Evolutionary conservation across 148 eudicot genomes (phyloP), one percentile per base, ranked within the genome.

Genomic region (Selenicereus undatus): DNA sequence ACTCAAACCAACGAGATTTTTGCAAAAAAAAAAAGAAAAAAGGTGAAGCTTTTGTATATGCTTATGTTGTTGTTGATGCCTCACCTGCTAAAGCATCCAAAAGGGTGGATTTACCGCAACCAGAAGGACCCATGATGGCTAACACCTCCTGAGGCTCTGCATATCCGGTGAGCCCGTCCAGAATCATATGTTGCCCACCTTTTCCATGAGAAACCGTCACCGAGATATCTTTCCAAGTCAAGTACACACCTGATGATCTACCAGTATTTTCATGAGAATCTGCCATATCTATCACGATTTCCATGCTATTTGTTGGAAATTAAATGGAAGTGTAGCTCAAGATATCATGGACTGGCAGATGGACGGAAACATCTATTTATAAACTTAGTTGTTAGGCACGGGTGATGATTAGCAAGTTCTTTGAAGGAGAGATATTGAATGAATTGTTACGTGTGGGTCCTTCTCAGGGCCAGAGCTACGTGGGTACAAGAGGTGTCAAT

Each of bases 91-190:
- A 81, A 48, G 89, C 79, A 74, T 90, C 92, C 66, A 90, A 82
- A 62, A 90, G 90, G 4, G 92, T 90, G 1, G 90, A 88, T 81
- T 90, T 90, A 18, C 92, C 92, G 69, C 84, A 88, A 22, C 92
- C 92, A 75, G 90, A 90, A 73, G 92, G 92, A 21, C 92, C 90
- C 92, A 90, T 90, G 51, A 90, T 75, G 75, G 92, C 92, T 78
- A 88, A 69, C 9, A 88, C 88, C 85, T 83, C 79, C 1, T 87
- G 89, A 11, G 92, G 92, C 54, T 83, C 60, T 4, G 86, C 90
- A 27, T 68, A 90, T 0, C 90, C 92, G 0, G 82, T 79, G 2
- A 88, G 68, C 14, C 88, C 89, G 32, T 85, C 71, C 70, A 90
- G 75, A 16, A 90, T 85, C 3, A 75, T 58, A 26, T 80, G 84